phyloP scores from a whole-genome alignment of 176 grass and related monocot genomes.

The Zoysia japonica region DNA sequence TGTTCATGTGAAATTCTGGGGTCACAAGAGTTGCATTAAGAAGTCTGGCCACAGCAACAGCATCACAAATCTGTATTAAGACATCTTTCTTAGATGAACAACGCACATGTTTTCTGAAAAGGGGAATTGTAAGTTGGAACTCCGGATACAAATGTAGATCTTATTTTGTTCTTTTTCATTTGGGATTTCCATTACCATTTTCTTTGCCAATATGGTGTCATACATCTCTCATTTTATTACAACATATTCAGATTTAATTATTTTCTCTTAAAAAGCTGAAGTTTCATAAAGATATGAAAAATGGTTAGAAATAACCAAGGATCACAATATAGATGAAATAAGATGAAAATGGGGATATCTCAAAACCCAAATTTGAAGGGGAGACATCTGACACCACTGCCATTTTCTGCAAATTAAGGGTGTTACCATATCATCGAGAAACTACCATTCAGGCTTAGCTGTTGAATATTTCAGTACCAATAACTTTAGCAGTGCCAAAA shows the following conservation, averaged over 20 bases:
- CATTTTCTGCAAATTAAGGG: not conserved
- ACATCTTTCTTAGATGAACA: conserved; percentile 43
- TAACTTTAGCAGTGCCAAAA: not conserved
- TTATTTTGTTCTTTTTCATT: no score
- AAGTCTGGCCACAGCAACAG: conserved; percentile 79
- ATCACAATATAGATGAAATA: not conserved
- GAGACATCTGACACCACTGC: not conserved
- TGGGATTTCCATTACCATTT: no score
- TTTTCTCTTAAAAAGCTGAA: no score
- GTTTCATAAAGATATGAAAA: not conserved
- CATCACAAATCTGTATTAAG: conserved; percentile 82
- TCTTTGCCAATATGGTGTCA: no score
- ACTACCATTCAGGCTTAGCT: not conserved
- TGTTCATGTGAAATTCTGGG: conserved; percentile 91
- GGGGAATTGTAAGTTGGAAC: conserved; percentile 1
- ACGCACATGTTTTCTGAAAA: not conserved
- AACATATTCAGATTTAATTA: no score
- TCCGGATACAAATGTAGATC: not conserved
- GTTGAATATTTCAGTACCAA: not conserved
- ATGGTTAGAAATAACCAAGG: not conserved
- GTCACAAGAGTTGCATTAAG: conserved; percentile 95
- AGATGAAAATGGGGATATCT: no score
- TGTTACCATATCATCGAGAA: not conserved
- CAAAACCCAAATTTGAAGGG: not conserved
- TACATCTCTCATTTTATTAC: no score